phyloP scores from a whole-genome alignment of 176 grass and related monocot genomes.

The Neostapfia colusana region DNA sequence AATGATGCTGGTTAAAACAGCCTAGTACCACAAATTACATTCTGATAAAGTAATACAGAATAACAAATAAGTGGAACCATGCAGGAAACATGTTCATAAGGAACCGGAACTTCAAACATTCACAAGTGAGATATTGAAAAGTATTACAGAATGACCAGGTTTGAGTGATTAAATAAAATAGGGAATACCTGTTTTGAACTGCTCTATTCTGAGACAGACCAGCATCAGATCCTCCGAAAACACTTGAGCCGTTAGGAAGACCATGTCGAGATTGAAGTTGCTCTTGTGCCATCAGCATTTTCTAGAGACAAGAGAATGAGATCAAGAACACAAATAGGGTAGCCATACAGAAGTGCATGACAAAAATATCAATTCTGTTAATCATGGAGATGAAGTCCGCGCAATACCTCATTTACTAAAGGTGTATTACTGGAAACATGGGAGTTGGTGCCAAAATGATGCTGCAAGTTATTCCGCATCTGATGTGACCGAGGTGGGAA shows the following conservation, averaged over 20 bases:
- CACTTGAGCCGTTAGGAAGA: conserved; percentile 52
- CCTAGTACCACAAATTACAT: background rate
- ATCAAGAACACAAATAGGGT: background rate
- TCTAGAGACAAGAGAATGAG: conserved; percentile 46
- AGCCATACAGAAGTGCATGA: background rate
- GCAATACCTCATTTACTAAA: conserved; percentile 68
- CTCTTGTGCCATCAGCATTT: conserved; percentile 58
- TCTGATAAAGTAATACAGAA: background rate
- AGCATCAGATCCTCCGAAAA: conserved; percentile 63
- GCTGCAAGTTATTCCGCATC: conserved; percentile 55
- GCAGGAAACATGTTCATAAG: conserved; percentile 6
- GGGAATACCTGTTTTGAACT: conserved; percentile 70
- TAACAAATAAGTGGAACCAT: background rate
- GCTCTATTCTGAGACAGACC: conserved; percentile 62
- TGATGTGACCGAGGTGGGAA: conserved; percentile 54
- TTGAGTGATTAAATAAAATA: conserved; percentile 17
- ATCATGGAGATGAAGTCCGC: conserved; percentile 6
- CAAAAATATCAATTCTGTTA: conserved; percentile 5
- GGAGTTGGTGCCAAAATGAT: conserved; percentile 51
- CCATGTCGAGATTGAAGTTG: conserved; percentile 54
- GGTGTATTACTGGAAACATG: conserved; percentile 47
- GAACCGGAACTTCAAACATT: background rate
- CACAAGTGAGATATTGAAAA: background rate
- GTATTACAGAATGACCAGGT: background rate
- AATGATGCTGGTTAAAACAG: conserved; percentile 9